These are phyloP conservation scores for Pneumocystis oryctolagi DNA, from an alignment of 1,139 yeast species.

Conservation along the genomic window DNA sequence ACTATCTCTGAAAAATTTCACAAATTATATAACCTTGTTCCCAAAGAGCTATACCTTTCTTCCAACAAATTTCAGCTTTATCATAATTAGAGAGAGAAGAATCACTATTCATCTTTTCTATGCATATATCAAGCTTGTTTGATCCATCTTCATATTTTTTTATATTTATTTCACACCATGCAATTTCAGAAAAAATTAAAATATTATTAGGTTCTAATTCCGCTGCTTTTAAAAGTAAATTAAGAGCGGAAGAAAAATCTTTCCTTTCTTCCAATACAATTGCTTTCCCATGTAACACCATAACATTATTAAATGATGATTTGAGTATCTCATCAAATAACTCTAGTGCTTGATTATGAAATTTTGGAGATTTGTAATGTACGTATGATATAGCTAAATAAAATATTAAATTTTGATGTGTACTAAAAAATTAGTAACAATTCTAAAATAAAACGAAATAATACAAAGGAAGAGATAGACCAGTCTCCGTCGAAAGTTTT, in stretches of 20 bases:
- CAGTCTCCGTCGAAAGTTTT: constrained; percentile 1
- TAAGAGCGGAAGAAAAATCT: constrained; percentile 39
- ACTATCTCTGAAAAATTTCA: neutral
- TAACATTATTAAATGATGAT: neutral
- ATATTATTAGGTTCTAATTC: constrained; percentile 37
- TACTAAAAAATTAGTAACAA: constrained; percentile 21
- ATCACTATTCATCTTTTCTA: constrained; percentile 34
- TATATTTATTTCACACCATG: constrained; percentile 61
- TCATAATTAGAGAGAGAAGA: constrained; percentile 40
- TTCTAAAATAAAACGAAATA: neutral
- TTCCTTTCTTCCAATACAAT: constrained; percentile 46
- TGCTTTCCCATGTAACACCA: neutral
- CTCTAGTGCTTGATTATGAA: constrained; percentile 57
- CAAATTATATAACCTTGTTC: constrained; percentile 12
- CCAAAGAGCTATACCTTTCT: constrained; percentile 51
- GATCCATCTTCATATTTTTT: constrained; percentile 44
- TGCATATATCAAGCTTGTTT: constrained; percentile 31
- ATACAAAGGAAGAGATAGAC: constrained; percentile 5
- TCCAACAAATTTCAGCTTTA: constrained; percentile 52
- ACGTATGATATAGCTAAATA: constrained; percentile 66
- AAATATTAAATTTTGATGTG: constrained; percentile 31
- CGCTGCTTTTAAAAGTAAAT: constrained; percentile 38
- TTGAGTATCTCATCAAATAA: constrained; percentile 49
- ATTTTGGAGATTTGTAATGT: constrained; percentile 78
- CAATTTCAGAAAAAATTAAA: constrained; percentile 52